phyloP scores from a whole-genome alignment of 106 monocot genomes.

The Dendrobium huoshanense region DNA sequence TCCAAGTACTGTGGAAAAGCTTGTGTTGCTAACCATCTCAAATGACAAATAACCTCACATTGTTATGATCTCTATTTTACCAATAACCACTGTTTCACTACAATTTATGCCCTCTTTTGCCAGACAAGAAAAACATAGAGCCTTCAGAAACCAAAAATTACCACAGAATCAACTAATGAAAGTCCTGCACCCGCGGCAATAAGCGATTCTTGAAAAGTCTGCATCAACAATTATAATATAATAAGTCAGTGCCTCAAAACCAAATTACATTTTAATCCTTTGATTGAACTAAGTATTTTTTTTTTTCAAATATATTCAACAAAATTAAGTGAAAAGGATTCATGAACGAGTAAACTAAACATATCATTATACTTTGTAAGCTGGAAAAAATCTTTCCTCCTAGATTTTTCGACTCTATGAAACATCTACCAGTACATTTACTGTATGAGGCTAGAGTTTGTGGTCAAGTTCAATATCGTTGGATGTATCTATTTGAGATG shows the following conservation, averaged over 20 bases:
- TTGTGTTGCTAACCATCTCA: not conserved
- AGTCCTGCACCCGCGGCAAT: slow-evolving; percentile 89
- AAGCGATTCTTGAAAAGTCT: slow-evolving; percentile 94
- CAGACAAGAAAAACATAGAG: not conserved
- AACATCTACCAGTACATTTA: too few species aligned
- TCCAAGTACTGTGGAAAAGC: not conserved
- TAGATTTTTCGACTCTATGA: too few species aligned
- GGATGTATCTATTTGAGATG: too few species aligned
- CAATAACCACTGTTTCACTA: not conserved
- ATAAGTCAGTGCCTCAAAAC: slow-evolving; percentile 4
- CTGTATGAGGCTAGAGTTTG: too few species aligned
- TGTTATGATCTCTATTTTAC: not conserved
- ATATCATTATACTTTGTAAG: too few species aligned
- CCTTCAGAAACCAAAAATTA: slow-evolving; percentile 18
- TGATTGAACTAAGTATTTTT: not conserved
- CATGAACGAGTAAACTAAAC: too few species aligned
- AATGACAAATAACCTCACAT: not conserved
- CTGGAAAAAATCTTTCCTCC: too few species aligned
- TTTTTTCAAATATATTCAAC: too few species aligned
- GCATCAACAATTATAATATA: slow-evolving; percentile 18
- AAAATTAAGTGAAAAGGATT: too few species aligned
- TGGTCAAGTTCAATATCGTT: too few species aligned
- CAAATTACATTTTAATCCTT: too few species aligned
- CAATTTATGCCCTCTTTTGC: not conserved
- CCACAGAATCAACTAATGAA: slow-evolving; percentile 80